Conservation (phyloP, 495 filamentous ascomycete genomes). For the Aspergillus sclerotiicarbonarius region DNA sequence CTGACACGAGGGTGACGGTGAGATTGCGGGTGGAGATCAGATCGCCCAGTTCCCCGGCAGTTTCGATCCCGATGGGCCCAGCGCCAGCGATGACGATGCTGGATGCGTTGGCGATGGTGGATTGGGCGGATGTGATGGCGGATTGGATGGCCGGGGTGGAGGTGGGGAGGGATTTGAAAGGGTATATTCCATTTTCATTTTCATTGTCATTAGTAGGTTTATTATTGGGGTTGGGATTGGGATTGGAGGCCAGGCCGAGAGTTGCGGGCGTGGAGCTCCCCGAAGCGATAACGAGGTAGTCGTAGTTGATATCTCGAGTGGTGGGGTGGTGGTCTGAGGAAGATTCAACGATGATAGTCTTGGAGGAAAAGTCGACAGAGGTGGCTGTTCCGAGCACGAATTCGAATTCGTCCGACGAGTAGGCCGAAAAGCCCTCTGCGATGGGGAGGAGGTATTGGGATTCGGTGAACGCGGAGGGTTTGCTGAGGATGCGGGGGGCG, state of each 20-base stretch:
- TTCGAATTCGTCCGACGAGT: conserved; percentile 48
- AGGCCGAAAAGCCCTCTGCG: conserved; percentile 48
- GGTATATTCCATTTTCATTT: conserved; percentile 13
- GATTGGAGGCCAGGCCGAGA: conserved; percentile 31
- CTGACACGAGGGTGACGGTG: conserved; percentile 45
- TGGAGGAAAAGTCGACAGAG: conserved; percentile 41
- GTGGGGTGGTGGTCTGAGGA: too few species aligned
- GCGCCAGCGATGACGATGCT: conserved; percentile 68
- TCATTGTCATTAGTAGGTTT: too few species aligned
- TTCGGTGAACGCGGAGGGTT: conserved; percentile 36
- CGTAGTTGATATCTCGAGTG: conserved; percentile 41
- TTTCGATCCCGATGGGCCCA: conserved; percentile 65
- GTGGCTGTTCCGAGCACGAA: conserved; percentile 56
- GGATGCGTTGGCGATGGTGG: conserved; percentile 48
- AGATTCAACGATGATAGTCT: conserved; percentile 43
- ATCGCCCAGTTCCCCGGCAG: conserved; percentile 58
- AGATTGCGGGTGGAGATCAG: conserved; percentile 32
- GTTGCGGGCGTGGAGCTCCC: conserved; percentile 46
- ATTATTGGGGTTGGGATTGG: conserved; percentile 27
- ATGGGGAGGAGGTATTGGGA: conserved; percentile 51
- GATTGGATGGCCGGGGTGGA: background rate
- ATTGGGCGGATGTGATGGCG: conserved; percentile 41
- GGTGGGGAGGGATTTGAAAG: conserved; percentile 45
- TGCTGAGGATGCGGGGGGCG: conserved; percentile 45
- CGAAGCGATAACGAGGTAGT: conserved; percentile 56